Conservation (phyloP, 495 filamentous ascomycete species). For the Penicillium soppii region DNA sequence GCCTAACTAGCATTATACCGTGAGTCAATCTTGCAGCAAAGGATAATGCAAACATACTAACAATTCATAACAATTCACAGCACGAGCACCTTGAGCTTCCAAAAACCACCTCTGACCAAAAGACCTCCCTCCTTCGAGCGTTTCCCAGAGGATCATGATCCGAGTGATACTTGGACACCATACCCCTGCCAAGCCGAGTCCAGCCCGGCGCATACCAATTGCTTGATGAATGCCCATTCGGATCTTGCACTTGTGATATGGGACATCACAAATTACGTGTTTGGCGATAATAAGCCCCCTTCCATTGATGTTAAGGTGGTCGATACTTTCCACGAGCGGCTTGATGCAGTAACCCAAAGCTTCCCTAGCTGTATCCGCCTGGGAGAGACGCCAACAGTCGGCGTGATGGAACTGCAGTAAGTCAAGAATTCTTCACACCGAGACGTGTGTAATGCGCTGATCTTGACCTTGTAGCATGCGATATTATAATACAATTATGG, state of each 20-base stretch:
- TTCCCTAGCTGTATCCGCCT: background rate
- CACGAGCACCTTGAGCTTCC: constrained; percentile 6
- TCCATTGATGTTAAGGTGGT: background rate
- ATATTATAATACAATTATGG: constrained; percentile 4
- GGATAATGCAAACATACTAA: background rate
- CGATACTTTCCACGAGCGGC: constrained; percentile 4
- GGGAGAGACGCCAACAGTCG: background rate
- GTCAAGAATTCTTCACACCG: background rate
- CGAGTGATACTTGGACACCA: constrained; percentile 14
- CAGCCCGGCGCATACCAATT: constrained; percentile 13
- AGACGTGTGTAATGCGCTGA: background rate
- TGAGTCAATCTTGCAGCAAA: background rate
- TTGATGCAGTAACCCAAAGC: background rate
- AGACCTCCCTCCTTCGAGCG: background rate
- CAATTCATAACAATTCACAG: background rate
- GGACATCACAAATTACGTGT: constrained; percentile 12
- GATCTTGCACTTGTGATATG: constrained; percentile 7
- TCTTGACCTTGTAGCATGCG: constrained; percentile 2
- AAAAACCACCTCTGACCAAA: constrained; percentile 6
- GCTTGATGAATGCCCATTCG: constrained; percentile 4
- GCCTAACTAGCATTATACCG: constrained; percentile 4
- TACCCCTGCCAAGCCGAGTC: constrained; percentile 12
- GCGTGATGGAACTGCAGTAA: constrained; percentile 10
- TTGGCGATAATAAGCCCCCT: constrained; percentile 5
- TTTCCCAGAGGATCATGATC: constrained; percentile 11